A percentile compares a stretch with the other conserved stretches of the same genome.
Evolutionary conservation across 192 early-diverging fungal genomes (phyloP).

Genomic region (Borealophlyctis nickersoniae): DNA sequence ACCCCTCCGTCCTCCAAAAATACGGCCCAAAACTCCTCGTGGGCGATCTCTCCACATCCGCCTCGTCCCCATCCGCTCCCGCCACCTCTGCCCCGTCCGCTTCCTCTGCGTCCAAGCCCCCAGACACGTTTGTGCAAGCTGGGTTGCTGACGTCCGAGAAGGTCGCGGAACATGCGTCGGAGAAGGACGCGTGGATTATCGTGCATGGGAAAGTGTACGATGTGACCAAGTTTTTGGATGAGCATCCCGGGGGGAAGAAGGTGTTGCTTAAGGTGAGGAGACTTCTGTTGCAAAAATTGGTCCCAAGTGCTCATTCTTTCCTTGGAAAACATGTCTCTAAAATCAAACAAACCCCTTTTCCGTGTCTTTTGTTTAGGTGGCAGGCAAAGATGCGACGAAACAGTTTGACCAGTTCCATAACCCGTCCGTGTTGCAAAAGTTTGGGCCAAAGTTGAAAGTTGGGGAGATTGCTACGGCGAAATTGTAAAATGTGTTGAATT

Average conservation of each 20-base stretch:
- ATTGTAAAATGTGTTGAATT: background rate
- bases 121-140: background rate
- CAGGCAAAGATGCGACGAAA: slow-evolving; percentile 76
- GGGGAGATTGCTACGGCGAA: slow-evolving; percentile 48
- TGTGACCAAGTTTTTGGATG: slow-evolving; percentile 41
- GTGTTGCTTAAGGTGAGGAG: slow-evolving; percentile 64
- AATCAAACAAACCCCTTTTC: slow-evolving; percentile 49
- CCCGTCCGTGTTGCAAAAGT: slow-evolving; percentile 57
- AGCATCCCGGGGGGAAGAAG: slow-evolving; percentile 51
- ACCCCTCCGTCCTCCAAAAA: slow-evolving; percentile 59
- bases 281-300: background rate
- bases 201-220: slow-evolving; percentile 49
- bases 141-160: slow-evolving; percentile 57
- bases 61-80: slow-evolving; percentile 42
- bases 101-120: background rate
- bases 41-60: slow-evolving; percentile 51
- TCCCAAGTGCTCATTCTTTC: slow-evolving; percentile 2
- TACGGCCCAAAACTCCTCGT: slow-evolving; percentile 58
- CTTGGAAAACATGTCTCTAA: too few species aligned
- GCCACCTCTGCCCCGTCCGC: background rate
- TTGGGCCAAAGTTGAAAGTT: slow-evolving; percentile 51
- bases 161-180: slow-evolving; percentile 67
- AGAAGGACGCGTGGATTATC: slow-evolving; percentile 72
- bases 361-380: slow-evolving; percentile 45
- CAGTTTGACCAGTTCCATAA: slow-evolving; percentile 84